A percentile compares a stretch with the other conserved stretches of the same genome.
Evolutionary conservation across 768 basidiomycete genomes (phyloP).

Genomic region (Trametes sanguinea): DNA sequence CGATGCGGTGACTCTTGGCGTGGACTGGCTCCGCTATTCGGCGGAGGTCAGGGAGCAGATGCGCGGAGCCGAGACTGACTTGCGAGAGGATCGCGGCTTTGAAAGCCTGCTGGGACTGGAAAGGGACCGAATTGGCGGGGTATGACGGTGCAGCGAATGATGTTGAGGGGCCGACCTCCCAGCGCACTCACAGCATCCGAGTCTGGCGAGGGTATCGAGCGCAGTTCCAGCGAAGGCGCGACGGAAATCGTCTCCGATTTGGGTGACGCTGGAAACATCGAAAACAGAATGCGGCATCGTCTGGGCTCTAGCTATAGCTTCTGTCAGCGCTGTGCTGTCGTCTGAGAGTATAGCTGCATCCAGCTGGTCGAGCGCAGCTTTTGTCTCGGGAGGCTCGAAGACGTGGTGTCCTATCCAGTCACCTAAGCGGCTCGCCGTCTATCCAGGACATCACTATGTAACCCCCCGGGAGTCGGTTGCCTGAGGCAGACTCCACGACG

Average conservation of each 20-base stretch:
- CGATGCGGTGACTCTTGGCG: conserved; percentile 10
- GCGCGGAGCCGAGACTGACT: background rate
- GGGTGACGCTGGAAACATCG: conserved; percentile 2
- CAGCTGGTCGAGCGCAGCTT: background rate
- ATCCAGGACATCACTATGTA: conserved; percentile 20
- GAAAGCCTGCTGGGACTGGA: conserved; percentile 3
- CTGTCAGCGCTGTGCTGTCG: background rate
- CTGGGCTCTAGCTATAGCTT: background rate
- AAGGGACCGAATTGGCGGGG: background rate
- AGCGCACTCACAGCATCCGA: conserved; percentile 1
- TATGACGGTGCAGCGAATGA: background rate
- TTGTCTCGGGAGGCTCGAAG: background rate
- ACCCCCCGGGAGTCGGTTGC: background rate
- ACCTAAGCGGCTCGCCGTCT: conserved; percentile 2
- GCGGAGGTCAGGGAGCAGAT: background rate
- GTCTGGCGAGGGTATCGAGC: conserved; percentile 3
- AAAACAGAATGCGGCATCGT: background rate
- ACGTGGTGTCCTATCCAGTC: background rate
- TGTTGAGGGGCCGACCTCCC: background rate
- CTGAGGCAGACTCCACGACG: background rate
- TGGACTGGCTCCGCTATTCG: conserved; percentile 1
- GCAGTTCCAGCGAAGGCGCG: conserved; percentile 3
- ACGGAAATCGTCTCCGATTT: background rate
- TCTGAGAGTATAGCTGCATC: background rate
- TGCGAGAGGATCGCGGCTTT: background rate